phyloP scores from a whole-genome alignment of 1,284 basidiomycete genomes.

The Irpex sp. region DNA sequence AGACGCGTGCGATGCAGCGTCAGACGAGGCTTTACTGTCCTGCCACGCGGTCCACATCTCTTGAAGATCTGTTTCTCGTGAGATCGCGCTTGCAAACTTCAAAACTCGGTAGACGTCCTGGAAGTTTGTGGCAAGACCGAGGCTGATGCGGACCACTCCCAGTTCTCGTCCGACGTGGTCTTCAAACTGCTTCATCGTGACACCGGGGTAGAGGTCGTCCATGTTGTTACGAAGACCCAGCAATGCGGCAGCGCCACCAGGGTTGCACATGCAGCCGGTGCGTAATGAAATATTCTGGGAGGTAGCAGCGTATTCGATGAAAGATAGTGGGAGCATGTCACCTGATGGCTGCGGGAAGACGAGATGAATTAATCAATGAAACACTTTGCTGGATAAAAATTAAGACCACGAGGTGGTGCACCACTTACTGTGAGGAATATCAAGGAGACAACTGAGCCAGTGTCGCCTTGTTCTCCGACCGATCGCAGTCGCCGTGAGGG shows the following conservation, averaged over 20 bases:
- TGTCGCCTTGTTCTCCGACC: slow-evolving; percentile 63
- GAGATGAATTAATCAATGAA: background rate
- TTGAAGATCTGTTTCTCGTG: slow-evolving; percentile 36
- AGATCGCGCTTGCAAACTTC: slow-evolving; percentile 50
- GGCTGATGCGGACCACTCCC: slow-evolving; percentile 71
- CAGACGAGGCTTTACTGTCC: slow-evolving; percentile 9
- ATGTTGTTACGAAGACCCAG: slow-evolving; percentile 68
- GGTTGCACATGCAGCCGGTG: slow-evolving; percentile 84
- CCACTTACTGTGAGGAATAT: slow-evolving; percentile 59
- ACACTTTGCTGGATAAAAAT: background rate
- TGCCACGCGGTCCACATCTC: slow-evolving; percentile 30
- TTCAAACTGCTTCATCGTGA: slow-evolving; percentile 62
- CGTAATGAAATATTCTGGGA: slow-evolving; percentile 65
- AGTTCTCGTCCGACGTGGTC: slow-evolving; percentile 58
- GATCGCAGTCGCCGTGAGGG: slow-evolving; percentile 47
- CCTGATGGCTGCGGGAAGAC: slow-evolving; percentile 47
- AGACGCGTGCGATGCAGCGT: background rate
- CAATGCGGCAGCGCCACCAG: slow-evolving; percentile 70
- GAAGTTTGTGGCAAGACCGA: slow-evolving; percentile 74
- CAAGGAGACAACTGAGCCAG: slow-evolving; percentile 61
- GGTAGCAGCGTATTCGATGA: slow-evolving; percentile 67
- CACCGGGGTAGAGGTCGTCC: slow-evolving; percentile 54
- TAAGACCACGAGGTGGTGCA: slow-evolving; percentile 3
- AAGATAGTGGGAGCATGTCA: slow-evolving; percentile 63
- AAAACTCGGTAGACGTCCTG: slow-evolving; percentile 70